Conservation (phyloP, 768 basidiomycete species). For the Auricularia cornea region DNA sequence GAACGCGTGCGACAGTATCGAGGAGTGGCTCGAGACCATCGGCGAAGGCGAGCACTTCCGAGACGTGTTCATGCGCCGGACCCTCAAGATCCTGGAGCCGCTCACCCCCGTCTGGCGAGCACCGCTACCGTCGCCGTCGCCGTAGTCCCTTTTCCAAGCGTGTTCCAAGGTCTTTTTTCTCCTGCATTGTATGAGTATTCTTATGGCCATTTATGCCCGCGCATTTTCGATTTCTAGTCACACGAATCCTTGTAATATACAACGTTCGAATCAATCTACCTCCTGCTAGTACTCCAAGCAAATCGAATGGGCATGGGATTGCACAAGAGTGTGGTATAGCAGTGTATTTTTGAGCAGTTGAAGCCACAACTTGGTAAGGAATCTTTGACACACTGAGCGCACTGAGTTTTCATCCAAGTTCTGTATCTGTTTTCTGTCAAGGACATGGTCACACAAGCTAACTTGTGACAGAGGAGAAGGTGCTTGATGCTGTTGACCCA, state of each 20-base stretch:
- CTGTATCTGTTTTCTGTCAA: too few species aligned
- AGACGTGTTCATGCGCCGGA: not conserved
- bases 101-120: not conserved
- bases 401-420: too few species aligned
- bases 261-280: too few species aligned
- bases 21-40: conserved; percentile 53
- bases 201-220: not conserved
- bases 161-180: not conserved
- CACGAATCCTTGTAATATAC: not conserved
- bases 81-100: not conserved
- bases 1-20: conserved; percentile 47
- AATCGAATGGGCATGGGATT: too few species aligned
- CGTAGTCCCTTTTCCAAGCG: not conserved
- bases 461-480: too few species aligned
- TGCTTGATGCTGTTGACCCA: too few species aligned
- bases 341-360: too few species aligned
- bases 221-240: not conserved
- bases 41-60: not conserved
- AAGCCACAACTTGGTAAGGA: too few species aligned
- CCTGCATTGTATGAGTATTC: not conserved
- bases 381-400: too few species aligned
- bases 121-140: not conserved
- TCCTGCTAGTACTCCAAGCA: too few species aligned
- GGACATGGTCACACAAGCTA: too few species aligned
- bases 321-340: too few species aligned